phyloP scores from a whole-genome alignment of 257 asterid genomes.

The Salvia miltiorrhiza region DNA sequence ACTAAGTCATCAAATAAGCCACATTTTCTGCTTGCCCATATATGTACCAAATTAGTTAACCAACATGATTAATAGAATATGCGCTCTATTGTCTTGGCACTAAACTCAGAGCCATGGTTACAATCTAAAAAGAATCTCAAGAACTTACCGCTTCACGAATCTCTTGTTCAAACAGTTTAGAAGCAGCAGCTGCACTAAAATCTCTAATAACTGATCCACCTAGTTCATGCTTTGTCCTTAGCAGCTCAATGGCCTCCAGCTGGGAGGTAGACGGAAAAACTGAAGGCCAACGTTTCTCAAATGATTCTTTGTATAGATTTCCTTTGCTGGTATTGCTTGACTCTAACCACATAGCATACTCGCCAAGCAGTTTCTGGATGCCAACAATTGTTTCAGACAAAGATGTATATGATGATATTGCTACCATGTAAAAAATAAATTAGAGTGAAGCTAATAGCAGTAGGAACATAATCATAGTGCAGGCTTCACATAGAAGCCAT shows the following conservation, averaged over 20 bases:
- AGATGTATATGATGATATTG: constrained; percentile 1
- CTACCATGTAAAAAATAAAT: neutral
- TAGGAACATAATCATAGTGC: neutral
- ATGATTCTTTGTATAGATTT: constrained; percentile 57
- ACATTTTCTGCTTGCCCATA: neutral
- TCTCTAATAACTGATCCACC: constrained; percentile 55
- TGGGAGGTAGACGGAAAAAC: constrained; percentile 41
- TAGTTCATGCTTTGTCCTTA: constrained; percentile 47
- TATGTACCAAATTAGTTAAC: neutral
- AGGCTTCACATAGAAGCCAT: neutral
- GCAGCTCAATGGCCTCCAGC: constrained; percentile 45
- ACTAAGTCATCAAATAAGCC: neutral
- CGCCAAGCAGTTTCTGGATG: constrained; percentile 69
- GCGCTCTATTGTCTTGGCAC: neutral
- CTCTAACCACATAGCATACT: constrained; percentile 72
- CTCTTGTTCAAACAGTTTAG: constrained; percentile 90
- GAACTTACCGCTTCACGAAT: constrained; percentile 81
- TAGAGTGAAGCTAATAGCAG: neutral
- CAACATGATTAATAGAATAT: neutral
- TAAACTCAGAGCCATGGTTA: constrained; percentile 3
- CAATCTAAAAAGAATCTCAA: constrained; percentile 14
- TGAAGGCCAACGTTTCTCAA: constrained; percentile 74
- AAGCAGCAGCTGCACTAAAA: constrained; percentile 86
- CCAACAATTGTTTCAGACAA: constrained; percentile 7
- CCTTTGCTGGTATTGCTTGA: constrained; percentile 65